Conservation (phyloP, 768 basidiomycete genomes). For the Russula virescens region DNA sequence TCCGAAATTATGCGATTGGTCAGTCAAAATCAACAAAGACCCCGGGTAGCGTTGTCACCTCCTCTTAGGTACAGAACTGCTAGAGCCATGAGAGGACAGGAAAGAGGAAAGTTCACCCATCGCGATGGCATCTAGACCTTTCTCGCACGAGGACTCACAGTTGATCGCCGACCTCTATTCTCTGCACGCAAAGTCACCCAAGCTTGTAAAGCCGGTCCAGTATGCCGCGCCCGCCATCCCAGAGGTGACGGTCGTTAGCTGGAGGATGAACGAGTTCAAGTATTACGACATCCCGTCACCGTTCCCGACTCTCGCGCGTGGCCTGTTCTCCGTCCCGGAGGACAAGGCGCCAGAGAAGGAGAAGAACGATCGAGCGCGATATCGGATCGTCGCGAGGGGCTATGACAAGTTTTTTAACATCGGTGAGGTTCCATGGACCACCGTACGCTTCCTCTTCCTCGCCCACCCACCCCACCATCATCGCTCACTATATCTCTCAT, state of each 20-base stretch:
- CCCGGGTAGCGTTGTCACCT: too few species aligned
- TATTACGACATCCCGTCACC: conserved; percentile 86
- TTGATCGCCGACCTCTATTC: conserved; percentile 51
- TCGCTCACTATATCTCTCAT: background rate
- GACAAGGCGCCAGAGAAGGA: conserved; percentile 35
- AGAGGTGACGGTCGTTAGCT: conserved; percentile 58
- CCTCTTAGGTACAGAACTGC: too few species aligned
- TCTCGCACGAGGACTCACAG: conserved; percentile 45
- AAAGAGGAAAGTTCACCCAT: too few species aligned
- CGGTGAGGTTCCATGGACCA: conserved; percentile 92
- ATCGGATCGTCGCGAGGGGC: conserved; percentile 77
- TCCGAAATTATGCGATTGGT: conserved; percentile 25
- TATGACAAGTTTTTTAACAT: conserved; percentile 99
- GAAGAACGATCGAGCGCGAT: conserved; percentile 32
- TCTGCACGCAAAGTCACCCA: conserved; percentile 51
- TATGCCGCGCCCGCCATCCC: conserved; percentile 57
- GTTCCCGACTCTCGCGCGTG: conserved; percentile 92
- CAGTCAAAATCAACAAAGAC: background rate
- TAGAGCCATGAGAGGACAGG: too few species aligned
- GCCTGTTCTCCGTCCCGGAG: conserved; percentile 60
- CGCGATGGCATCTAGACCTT: conserved; percentile 26
- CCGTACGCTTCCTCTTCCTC: conserved; percentile 44
- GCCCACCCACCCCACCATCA: too few species aligned
- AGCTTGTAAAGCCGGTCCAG: conserved; percentile 55
- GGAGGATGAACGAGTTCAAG: conserved; percentile 98